Base-by-base conservation (phyloP, 2,329 filamentous ascomycete genomes). In the Aspergillaceae sp. region DNA sequence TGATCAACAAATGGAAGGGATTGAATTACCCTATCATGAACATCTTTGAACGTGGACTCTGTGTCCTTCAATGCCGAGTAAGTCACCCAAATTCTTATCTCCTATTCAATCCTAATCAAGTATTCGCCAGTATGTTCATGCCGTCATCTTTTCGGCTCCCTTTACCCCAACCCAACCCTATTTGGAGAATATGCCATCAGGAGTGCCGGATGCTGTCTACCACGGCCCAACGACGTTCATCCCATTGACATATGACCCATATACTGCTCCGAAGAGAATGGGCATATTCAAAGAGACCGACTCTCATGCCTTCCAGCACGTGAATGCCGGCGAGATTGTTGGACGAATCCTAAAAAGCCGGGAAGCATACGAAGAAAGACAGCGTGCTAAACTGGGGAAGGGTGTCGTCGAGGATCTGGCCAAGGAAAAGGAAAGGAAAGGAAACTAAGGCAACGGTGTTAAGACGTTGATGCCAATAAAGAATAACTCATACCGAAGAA, bases 11-110 rank as follows among this genome's bases (percentile, higher is more conserved):
- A 59, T 94, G 89, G 86, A 97, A 97, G 70, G 91, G 92, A 33
- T 78, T 96, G 58, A 98, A 98, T 71, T 98, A 96, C 64, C 92
- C 92, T 28, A 97, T 98, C 71, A 98, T 98, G 92, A 98, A 97
- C 73, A 90, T 95, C 47, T 95, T 91, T 60, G 92, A 98, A 74
- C 84, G 92, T 37, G 90, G 90, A 1, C 80, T 98, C 26, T 98
- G 92, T 64, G 91, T 97, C 29, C 73, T 97, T 51, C 92, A 98
- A 63, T 98, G 92, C 74, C 85, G 85, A 67, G 87, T 91, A 74
- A 59, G 79, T 66, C 38, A 26, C 45, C n/a, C 29, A n/a, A 10
- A 40, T 40, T n/a, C 26, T 42, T 29, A 32, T 19, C 40, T 29
- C 9, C 10, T 4, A 7, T 29, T 33, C 9, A 27, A 28, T 42